Evolutionary conservation across 2,329 filamentous ascomycete species (phyloP).

Genomic region (Xylariaceae sp.): DNA sequence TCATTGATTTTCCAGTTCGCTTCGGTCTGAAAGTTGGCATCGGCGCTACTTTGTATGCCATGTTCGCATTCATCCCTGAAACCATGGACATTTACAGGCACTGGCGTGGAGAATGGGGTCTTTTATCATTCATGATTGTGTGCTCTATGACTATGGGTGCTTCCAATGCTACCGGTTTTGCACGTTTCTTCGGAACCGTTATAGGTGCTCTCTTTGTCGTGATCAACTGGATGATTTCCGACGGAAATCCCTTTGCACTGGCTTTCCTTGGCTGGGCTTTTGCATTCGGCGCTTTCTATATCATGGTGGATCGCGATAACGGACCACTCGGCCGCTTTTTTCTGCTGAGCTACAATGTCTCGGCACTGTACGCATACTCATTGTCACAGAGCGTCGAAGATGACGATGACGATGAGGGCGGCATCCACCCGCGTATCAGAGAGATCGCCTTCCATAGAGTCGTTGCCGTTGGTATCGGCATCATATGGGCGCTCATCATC

Average conservation of each 20-base stretch:
- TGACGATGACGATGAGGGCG: conserved; percentile 85
- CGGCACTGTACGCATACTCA: conserved; percentile 89
- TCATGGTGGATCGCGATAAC: conserved; percentile 79
- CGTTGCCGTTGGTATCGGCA: conserved; percentile 78
- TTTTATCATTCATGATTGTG: conserved; percentile 96
- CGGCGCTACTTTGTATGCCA: conserved; percentile 82
- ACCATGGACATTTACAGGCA: conserved; percentile 78
- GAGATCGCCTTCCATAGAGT: conserved; percentile 87
- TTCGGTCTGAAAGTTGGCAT: conserved; percentile 93
- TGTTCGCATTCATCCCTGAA: conserved; percentile 77
- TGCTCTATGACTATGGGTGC: conserved; percentile 97
- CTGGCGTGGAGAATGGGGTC: conserved; percentile 95
- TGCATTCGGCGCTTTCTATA: conserved; percentile 79
- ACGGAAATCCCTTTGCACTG: conserved; percentile 71
- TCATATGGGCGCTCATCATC: conserved; percentile 87
- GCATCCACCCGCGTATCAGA: conserved; percentile 75
- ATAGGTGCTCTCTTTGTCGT: conserved; percentile 75
- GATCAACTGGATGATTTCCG: conserved; percentile 70
- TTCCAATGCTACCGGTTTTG: conserved; percentile 85
- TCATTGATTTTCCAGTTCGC: conserved; percentile 37
- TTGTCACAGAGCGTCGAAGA: conserved; percentile 75
- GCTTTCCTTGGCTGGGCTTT: conserved; percentile 78
- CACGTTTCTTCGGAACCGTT: conserved; percentile 81
- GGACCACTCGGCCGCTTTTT: conserved; percentile 91
- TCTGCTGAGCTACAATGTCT: conserved; percentile 92